Evolutionary conservation across 352 stramenopile species (phyloP), one percentile per base, ranked within the genome.

Genomic region (Aphanomyces invadans): DNA sequence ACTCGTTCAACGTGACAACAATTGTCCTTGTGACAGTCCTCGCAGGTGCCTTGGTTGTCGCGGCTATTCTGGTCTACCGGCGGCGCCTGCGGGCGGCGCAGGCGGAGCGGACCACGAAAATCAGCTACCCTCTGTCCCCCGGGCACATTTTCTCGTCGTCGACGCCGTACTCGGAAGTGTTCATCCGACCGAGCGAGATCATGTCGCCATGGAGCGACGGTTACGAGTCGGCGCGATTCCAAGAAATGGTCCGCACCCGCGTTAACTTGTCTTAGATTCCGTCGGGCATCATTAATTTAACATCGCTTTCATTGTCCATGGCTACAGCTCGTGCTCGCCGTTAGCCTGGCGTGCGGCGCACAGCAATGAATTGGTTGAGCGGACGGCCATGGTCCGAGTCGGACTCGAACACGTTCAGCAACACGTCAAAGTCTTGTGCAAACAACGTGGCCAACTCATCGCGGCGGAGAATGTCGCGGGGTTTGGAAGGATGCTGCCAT

Each of bases 311-410:
- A n/a, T n/a, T n/a, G n/a, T n/a, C n/a, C n/a, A n/a, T n/a, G n/a
- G n/a, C n/a, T n/a, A n/a, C n/a, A n/a, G n/a, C n/a, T n/a, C n/a
- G n/a, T n/a, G n/a, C n/a, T n/a, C n/a, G n/a, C n/a, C n/a, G n/a
- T n/a, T n/a, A n/a, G n/a, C n/a, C n/a, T n/a, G n/a, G n/a, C n/a
- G n/a, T n/a, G n/a, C 52, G 52, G 15, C 46, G 45, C 7, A 32
- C n/a, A 3, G 55, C 55, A 28, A 64, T 52, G 23, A 64, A 64
- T 4, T 38, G 31, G 29, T 64, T 64, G 31, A 64, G 21, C 17
- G 55, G 55, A 11, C 55, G 36, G 36, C 55, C 55, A 26, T 64
- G 55, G 38, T 64, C 55, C 19, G 55, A 39, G 21, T 64, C 55
- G n/a, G 25, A 31, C 36, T 36, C 38, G n/a, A 48, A 45, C 33